Conservation (phyloP, 306 rosid species). For the Argentina anserina region DNA sequence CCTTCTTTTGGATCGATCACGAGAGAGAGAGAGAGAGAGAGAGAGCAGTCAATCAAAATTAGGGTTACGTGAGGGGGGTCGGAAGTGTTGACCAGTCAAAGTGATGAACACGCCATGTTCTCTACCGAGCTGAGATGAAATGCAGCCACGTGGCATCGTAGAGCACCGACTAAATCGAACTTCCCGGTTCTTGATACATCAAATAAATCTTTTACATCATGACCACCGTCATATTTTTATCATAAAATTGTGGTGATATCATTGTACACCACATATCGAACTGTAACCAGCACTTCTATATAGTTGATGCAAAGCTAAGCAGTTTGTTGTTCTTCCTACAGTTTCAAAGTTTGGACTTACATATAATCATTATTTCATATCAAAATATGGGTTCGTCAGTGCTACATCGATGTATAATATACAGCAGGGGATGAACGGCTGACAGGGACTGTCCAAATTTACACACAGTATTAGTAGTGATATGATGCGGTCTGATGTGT, state of each 20-base stretch:
- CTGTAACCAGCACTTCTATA: not conserved
- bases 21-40: not conserved
- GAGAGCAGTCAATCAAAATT: constrained; percentile 22
- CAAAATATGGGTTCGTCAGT: too few relatives aligned
- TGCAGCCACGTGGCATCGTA: constrained; percentile 12
- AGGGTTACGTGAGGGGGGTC: constrained; percentile 29
- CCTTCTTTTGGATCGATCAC: not conserved
- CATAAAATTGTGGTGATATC: not conserved
- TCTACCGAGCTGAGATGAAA: not conserved
- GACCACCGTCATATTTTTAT: not conserved
- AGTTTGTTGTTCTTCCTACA: not conserved
- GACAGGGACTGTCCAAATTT: too few relatives aligned
- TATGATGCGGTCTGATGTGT: too few relatives aligned
- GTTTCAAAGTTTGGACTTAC: not conserved
- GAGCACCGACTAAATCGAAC: constrained; percentile 26
- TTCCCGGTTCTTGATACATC: not conserved
- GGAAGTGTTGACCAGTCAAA: constrained; percentile 44
- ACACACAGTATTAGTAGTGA: too few relatives aligned
- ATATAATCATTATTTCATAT: too few relatives aligned
- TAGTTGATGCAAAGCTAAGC: not conserved
- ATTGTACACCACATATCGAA: not conserved
- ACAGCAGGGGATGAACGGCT: too few relatives aligned
- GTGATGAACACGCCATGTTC: constrained; percentile 16
- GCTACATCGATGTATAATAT: too few relatives aligned
- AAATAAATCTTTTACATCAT: not conserved